A percentile compares a stretch with the other conserved stretches of the same genome.
These are phyloP conservation scores for Somion occarium DNA, from an alignment of 1,284 basidiomycete species.

Conservation along the genomic window DNA sequence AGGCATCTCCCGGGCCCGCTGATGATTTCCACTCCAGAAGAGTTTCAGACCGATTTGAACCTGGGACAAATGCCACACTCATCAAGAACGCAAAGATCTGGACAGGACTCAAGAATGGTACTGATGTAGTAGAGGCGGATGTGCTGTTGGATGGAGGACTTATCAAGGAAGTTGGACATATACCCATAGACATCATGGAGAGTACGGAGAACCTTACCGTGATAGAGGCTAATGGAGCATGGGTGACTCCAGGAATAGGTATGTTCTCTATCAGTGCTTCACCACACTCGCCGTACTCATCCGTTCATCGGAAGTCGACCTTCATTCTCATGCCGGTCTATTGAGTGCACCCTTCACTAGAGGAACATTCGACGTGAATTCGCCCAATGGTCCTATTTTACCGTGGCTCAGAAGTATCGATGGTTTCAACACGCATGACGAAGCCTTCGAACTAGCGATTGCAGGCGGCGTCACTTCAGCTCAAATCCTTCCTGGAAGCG, in stretches of 20 bases:
- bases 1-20: constrained; percentile 42
- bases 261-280: constrained; percentile 9
- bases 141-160: constrained; percentile 56
- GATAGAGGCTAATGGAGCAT: constrained; percentile 55
- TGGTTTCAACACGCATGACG: constrained; percentile 46
- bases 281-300: neutral
- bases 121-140: constrained; percentile 59
- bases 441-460: constrained; percentile 34
- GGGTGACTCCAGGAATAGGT: constrained; percentile 69
- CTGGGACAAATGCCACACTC: constrained; percentile 58
- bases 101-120: constrained; percentile 68
- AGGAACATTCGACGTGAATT: constrained; percentile 53
- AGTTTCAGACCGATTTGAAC: constrained; percentile 68
- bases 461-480: constrained; percentile 46
- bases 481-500: constrained; percentile 34
- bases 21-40: constrained; percentile 46
- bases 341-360: constrained; percentile 45
- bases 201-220: constrained; percentile 38
- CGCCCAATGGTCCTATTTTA: constrained; percentile 45
- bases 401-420: constrained; percentile 44
- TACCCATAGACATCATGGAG: constrained; percentile 34
- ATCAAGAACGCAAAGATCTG: constrained; percentile 80
- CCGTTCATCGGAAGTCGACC: constrained; percentile 61
- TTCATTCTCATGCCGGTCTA: constrained; percentile 80
- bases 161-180: constrained; percentile 50